Evolutionary conservation across 768 basidiomycete species (phyloP), one percentile per base, ranked within the genome.

Genomic region (Calocera viscosa): DNA sequence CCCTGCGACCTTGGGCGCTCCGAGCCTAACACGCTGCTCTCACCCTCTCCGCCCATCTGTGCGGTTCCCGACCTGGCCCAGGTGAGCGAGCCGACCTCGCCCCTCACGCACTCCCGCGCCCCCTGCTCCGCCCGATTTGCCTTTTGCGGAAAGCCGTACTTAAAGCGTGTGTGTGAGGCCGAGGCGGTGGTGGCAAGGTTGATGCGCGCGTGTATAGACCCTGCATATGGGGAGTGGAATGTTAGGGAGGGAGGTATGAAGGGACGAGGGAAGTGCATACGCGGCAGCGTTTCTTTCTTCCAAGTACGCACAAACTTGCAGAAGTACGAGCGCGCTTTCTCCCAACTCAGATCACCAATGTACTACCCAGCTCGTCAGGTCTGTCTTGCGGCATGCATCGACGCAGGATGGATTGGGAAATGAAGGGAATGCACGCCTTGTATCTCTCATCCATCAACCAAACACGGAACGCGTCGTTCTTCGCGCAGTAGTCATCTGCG

Each of bases 261-360:
- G 43, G 26, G 38, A 34, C n/a, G 28, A 40, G 14, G 35, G 38
- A 64, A 41, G 26, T 16, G 76, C 79, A 66, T 71, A 90, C 89
- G 82, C 32, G 85, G 76, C 8, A 94, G 79, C 73, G 82, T 86
- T 3, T 89, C 90, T 74, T 82, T 81, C 75, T 94, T 94, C 91
- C 91, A 94, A 28, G 84, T 85, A 83, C 90, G 90, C 41, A 93
- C 86, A 72, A 97, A 96, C 77, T 94, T 95, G 72, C 88, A 86
- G 74, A 97, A 97, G 74, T 94, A 93, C 84, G 84, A 88, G 71
- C 89, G 82, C 1, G 93, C 87, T 74, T 82, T 86, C 33, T 94
- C 91, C 30, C 90, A 85, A n/a, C 86, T 86, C 66, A 96, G 80
- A 67, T 92, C 88, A 71, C 92, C 89, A 72, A 95, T 87, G 73